These are phyloP conservation scores for Celoporthe dispersa DNA, from an alignment of 2,329 filamentous ascomycete species.

Conservation along the genomic window DNA sequence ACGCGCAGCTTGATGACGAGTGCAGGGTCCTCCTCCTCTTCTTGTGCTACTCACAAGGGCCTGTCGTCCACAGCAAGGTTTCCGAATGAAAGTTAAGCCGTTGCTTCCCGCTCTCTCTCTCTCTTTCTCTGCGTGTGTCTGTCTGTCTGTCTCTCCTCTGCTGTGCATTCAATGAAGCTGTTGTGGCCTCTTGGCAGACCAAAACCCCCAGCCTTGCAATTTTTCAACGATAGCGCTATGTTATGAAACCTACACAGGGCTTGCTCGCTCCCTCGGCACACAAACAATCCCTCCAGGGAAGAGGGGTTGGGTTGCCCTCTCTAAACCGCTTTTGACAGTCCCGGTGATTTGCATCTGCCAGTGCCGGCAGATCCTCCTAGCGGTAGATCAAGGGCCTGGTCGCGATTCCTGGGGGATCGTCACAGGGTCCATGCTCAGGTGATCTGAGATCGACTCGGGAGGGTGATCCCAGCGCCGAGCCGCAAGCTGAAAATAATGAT, in stretches of 20 bases:
- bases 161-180: background rate
- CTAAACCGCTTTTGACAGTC: background rate
- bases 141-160: background rate
- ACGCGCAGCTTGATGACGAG: slow-evolving; percentile 5
- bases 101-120: background rate
- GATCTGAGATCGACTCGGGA: slow-evolving; percentile 3
- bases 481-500: background rate
- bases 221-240: background rate
- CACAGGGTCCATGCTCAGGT: slow-evolving; percentile 8
- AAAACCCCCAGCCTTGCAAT: background rate
- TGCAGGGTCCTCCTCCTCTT: background rate
- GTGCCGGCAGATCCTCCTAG: slow-evolving; percentile 7
- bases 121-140: too few species aligned
- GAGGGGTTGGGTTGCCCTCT: background rate
- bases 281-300: background rate
- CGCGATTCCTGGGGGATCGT: slow-evolving; percentile 1
- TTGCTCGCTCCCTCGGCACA: background rate
- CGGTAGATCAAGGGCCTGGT: slow-evolving; percentile 4
- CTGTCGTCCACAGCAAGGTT: background rate
- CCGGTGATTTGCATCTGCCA: slow-evolving; percentile 6
- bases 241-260: background rate
- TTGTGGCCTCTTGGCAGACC: background rate
- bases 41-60: background rate
- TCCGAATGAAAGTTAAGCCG: background rate
- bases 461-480: background rate